Percentiles rank a stretch among this genome's conserved stretches.
These are phyloP conservation scores for Haplosporangium gracile DNA, from an alignment of 192 early-diverging fungal genomes.

Conservation along the genomic window DNA sequence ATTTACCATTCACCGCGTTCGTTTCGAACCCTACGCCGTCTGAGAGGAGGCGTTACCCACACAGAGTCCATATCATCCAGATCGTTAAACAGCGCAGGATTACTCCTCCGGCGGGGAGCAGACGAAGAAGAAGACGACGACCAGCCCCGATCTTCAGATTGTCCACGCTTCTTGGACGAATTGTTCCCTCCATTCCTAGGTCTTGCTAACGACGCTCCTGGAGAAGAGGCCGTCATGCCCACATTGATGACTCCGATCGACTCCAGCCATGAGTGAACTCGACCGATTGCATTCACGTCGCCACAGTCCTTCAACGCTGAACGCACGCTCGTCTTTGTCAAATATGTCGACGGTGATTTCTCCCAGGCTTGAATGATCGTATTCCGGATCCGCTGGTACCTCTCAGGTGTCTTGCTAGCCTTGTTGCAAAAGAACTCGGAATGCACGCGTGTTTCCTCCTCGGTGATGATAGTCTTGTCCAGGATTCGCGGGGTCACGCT, in stretches of 20 bases:
- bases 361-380: slow-evolving; percentile 89
- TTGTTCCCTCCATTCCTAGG: slow-evolving; percentile 53
- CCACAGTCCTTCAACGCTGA: slow-evolving; percentile 85
- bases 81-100: neutral
- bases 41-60: slow-evolving; percentile 45
- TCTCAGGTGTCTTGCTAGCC: slow-evolving; percentile 85
- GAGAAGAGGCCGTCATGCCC: slow-evolving; percentile 63
- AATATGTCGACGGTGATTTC: slow-evolving; percentile 72
- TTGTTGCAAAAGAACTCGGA: slow-evolving; percentile 80
- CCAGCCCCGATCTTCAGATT: slow-evolving; percentile 46
- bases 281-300: slow-evolving; percentile 93
- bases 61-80: slow-evolving; percentile 26
- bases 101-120: slow-evolving; percentile 12
- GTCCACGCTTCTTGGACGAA: slow-evolving; percentile 20
- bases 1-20: slow-evolving; percentile 72
- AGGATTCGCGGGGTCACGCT: slow-evolving; percentile 27
- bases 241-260: slow-evolving; percentile 82
- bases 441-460: slow-evolving; percentile 62
- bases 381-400: slow-evolving; percentile 92
- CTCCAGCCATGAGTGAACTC: slow-evolving; percentile 90
- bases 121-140: slow-evolving; percentile 48
- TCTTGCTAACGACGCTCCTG: slow-evolving; percentile 45
- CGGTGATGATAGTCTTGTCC: slow-evolving; percentile 62
- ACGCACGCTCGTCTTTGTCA: slow-evolving; percentile 87
- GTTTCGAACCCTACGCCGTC: slow-evolving; percentile 73